Evolutionary conservation across 495 filamentous ascomycete genomes (phyloP).

Genomic region (Trichocladium uniseriatum): DNA sequence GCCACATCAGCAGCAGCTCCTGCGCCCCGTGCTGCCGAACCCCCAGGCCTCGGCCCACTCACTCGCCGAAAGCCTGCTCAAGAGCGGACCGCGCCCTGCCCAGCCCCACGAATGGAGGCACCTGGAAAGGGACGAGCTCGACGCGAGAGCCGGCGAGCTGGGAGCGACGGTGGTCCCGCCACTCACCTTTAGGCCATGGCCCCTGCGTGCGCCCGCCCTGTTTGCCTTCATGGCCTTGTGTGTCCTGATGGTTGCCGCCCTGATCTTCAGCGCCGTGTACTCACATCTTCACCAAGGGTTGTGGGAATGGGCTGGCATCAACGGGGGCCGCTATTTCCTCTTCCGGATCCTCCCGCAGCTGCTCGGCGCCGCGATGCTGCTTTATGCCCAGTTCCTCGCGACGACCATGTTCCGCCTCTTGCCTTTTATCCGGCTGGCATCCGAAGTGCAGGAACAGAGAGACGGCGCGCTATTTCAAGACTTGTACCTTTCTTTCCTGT

Average conservation of each 20-base stretch:
- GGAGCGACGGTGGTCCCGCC: conserved; percentile 24
- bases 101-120: conserved; percentile 25
- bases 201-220: conserved; percentile 55
- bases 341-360: conserved; percentile 77
- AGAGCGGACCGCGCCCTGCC: conserved; percentile 12
- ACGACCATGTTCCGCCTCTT: conserved; percentile 65
- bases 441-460: conserved; percentile 39
- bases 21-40: conserved; percentile 4
- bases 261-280: conserved; percentile 66
- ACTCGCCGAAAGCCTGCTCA: conserved; percentile 21
- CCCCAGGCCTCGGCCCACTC: conserved; percentile 23
- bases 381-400: conserved; percentile 68
- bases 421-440: conserved; percentile 69
- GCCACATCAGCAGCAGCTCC: neutral
- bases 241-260: conserved; percentile 58
- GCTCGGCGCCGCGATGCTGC: conserved; percentile 57
- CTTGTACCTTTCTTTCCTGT: conserved; percentile 43
- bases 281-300: conserved; percentile 56
- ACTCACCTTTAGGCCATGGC: conserved; percentile 56
- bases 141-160: conserved; percentile 8
- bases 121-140: conserved; percentile 16
- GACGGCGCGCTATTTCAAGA: conserved; percentile 44
- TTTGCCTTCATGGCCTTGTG: conserved; percentile 48
- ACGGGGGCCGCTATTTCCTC: conserved; percentile 69
- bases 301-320: conserved; percentile 53